Evolutionary conservation across 345 rosid genomes (phyloP), one percentile per base, ranked within the genome.

Genomic region (Camelina laxa): DNA sequence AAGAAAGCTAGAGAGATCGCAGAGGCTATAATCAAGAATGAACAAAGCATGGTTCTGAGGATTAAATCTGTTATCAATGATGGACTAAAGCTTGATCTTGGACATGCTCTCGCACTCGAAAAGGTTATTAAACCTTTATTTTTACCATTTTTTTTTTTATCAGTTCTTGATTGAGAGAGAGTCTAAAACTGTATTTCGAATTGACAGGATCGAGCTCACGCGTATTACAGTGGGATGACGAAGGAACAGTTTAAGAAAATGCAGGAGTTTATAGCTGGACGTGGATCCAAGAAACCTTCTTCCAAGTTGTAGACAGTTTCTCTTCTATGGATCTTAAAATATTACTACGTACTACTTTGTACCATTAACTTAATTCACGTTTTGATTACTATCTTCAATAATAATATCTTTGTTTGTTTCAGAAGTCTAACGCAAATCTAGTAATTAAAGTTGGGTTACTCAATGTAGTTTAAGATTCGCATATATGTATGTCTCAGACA

Each of bases 161-260:
- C 48, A 19, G 35, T 45, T 16, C 5, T 6, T 30, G 15, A 67
- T 41, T 11, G 7, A 36, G 53, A 20, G 20, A 4, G 30, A 13
- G 33, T 45, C 60, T 63, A 15, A 60, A 27, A 7, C 4, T 57
- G 79, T 1, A 6, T 1, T 19, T 19, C 10, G 30, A 21, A 17
- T 17, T 73, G 13, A 27, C 79, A 95, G 99, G 96, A 95, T 72
- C 80, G 94, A 75, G 99, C 88, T 69, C 89, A 90, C 42, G 84
- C 81, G 8, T 92, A 85, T 33, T 95, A 92, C 80, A 66, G 30
- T 20, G 93, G 98, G 42, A 92, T 95, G 98, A 87, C 89, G 0
- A 88, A 87, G 65, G 98, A 92, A 69, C 97, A 90, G 62, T 95
- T 95, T 75, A 87, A 84, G 96, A 92, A 90, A 85, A 90, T 95